Conservation (phyloP, 495 filamentous ascomycete genomes). For the Talaromyces adpressus region DNA sequence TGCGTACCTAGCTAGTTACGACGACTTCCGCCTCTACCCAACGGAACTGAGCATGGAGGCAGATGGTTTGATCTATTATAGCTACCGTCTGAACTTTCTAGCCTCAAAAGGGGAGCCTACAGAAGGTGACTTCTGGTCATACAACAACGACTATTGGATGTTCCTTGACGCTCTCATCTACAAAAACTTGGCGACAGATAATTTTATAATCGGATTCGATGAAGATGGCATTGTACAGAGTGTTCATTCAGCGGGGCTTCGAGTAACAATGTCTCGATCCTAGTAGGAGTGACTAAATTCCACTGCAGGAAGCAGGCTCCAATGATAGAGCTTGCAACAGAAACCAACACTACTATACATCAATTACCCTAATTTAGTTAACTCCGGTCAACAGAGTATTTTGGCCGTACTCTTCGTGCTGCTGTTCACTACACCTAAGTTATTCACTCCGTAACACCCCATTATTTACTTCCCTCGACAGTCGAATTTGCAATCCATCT, state of each 20-base stretch:
- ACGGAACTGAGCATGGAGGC: background rate
- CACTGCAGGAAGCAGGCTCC: background rate
- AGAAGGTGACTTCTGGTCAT: background rate
- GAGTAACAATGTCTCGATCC: background rate
- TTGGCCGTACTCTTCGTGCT: no score
- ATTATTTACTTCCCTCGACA: no score
- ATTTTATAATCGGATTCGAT: background rate
- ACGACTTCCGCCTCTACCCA: conserved; percentile 1
- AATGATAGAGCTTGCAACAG: no score
- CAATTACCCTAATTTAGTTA: no score
- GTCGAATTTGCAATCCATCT: no score
- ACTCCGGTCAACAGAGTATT: no score
- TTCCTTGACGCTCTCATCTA: background rate
- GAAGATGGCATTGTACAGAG: background rate
- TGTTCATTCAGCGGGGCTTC: background rate
- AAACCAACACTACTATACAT: no score
- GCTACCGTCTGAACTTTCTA: conserved; percentile 3
- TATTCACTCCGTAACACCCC: no score
- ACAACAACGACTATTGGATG: background rate
- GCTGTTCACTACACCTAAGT: no score
- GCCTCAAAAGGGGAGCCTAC: background rate
- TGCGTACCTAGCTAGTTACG: background rate
- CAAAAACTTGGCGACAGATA: background rate
- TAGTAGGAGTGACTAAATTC: background rate
- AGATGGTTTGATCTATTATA: background rate